Evolutionary conservation across 2,329 filamentous ascomycete species (phyloP).

Genomic region (Colletotrichum trifolii): DNA sequence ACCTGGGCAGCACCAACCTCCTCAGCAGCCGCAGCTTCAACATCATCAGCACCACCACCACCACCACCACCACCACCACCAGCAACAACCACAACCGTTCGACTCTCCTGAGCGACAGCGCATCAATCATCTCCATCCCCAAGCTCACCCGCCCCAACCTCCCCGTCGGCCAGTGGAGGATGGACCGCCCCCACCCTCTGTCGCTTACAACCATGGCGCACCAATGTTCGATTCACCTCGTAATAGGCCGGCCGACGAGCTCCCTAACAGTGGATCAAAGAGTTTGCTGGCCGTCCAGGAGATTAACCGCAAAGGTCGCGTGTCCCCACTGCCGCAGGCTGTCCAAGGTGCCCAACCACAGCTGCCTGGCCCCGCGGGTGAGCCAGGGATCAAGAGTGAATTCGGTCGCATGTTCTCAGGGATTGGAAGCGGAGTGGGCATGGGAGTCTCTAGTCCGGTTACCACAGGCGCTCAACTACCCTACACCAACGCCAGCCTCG

Average conservation of each 20-base stretch:
- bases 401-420: slow-evolving; percentile 95
- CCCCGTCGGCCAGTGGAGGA: slow-evolving; percentile 59
- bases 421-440: slow-evolving; percentile 73
- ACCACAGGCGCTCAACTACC: slow-evolving; percentile 55
- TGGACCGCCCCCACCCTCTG: slow-evolving; percentile 59
- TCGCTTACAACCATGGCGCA: slow-evolving; percentile 60
- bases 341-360: slow-evolving; percentile 92
- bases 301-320: slow-evolving; percentile 82
- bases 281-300: slow-evolving; percentile 83
- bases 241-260: slow-evolving; percentile 59
- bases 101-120: slow-evolving; percentile 43
- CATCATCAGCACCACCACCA: background rate
- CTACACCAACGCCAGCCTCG: slow-evolving; percentile 57
- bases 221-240: slow-evolving; percentile 56
- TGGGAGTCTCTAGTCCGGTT: slow-evolving; percentile 64
- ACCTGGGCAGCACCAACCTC: slow-evolving; percentile 31
- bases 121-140: slow-evolving; percentile 41
- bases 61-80: slow-evolving; percentile 39
- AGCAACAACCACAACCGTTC: slow-evolving; percentile 42
- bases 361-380: slow-evolving; percentile 79
- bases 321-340: slow-evolving; percentile 91
- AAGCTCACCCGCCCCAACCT: slow-evolving; percentile 49
- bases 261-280: slow-evolving; percentile 68
- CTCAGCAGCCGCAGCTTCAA: slow-evolving; percentile 38
- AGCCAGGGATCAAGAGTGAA: slow-evolving; percentile 93